Evolutionary conservation across 2,329 filamentous ascomycete genomes (phyloP).

Genomic region (Knufia fluminis): DNA sequence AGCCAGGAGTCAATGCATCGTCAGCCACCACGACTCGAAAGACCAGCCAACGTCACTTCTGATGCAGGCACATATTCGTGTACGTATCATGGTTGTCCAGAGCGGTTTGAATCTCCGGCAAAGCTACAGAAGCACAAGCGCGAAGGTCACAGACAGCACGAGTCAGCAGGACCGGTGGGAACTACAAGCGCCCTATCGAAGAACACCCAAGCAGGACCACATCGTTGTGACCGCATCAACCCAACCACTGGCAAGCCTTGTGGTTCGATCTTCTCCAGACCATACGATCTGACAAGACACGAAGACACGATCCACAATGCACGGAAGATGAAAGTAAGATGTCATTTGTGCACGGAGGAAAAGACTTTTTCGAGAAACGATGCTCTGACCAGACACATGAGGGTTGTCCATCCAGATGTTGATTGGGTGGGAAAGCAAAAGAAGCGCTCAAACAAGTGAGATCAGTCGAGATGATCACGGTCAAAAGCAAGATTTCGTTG

Average conservation of each 20-base stretch:
- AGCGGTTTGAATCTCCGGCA: constrained; percentile 78
- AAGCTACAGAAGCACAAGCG: constrained; percentile 92
- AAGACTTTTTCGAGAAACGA: constrained; percentile 96
- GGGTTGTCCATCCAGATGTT: constrained; percentile 84
- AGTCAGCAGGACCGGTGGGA: constrained; percentile 38
- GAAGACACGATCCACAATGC: constrained; percentile 97
- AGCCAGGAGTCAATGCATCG: constrained; percentile 25
- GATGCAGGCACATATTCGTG: constrained; percentile 91
- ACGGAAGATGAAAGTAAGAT: constrained; percentile 88
- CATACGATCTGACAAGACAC: constrained; percentile 92
- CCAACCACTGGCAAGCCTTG: constrained; percentile 91
- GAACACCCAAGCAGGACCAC: constrained; percentile 85
- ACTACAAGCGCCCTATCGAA: constrained; percentile 41
- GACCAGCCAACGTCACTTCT: constrained; percentile 57
- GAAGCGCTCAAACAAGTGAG: constrained; percentile 17
- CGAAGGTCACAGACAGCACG: constrained; percentile 77
- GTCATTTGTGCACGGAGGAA: constrained; percentile 85
- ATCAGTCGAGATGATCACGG: neutral
- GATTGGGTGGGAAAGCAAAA: constrained; percentile 61
- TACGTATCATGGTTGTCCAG: constrained; percentile 82
- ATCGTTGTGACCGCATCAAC: constrained; percentile 87
- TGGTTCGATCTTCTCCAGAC: constrained; percentile 86
- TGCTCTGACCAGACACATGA: constrained; percentile 86
- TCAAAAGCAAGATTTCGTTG: constrained; percentile 1
- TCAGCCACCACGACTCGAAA: constrained; percentile 25